Evolutionary conservation across 805 yeast species (phyloP), one percentile per base, ranked within the genome.

Genomic region (Wickerhamiella australiensis): DNA sequence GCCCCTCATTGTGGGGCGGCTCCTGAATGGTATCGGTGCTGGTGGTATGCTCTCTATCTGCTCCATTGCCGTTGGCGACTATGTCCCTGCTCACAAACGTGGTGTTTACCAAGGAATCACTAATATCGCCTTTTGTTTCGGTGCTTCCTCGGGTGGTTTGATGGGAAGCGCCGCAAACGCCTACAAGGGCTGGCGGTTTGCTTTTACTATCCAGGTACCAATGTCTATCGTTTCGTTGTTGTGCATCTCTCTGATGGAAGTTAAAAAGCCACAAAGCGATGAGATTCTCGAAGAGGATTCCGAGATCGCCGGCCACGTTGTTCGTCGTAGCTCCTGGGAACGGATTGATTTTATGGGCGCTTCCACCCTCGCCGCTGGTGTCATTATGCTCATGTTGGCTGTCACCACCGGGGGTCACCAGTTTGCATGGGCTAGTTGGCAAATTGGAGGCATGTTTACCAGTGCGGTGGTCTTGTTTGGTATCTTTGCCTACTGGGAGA

Each of bases 21-120:
- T 85, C 52, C 70, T 86, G 46, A 79, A 94, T 22, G 96, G 96
- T 18, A 73, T 83, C 51, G 95, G 95, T 12, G 95, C 94, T n/a
- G 92, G 95, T 6, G 95, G 95, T 0, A 75, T 86, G 59, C 78
- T 80, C 44, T 73, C 88, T 0, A 67, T 85, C 55, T 75, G 85
- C 18, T 80, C 94, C 4, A 82, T 86, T 51, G 73, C 87, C 2
- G 74, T 82, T 57, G 76, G 85, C 21, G 96, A 87, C 63, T 68
- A 85, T 42, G 80, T 87, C 23, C 80, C 92, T 2, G 72, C 82
- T 53, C 71, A 90, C 50, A 77, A 80, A 42, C 71, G 96, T 52
- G 95, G 94, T 1, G 63, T 84, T 26, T 85, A 77, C 63, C 96
- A 87, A 61, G 96, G 96, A 0, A 62, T 83, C 46, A 82, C 82